Evolutionary conservation across 345 rosid genomes (phyloP), one percentile per base, ranked within the genome.

Genomic region (Syzygium grande): DNA sequence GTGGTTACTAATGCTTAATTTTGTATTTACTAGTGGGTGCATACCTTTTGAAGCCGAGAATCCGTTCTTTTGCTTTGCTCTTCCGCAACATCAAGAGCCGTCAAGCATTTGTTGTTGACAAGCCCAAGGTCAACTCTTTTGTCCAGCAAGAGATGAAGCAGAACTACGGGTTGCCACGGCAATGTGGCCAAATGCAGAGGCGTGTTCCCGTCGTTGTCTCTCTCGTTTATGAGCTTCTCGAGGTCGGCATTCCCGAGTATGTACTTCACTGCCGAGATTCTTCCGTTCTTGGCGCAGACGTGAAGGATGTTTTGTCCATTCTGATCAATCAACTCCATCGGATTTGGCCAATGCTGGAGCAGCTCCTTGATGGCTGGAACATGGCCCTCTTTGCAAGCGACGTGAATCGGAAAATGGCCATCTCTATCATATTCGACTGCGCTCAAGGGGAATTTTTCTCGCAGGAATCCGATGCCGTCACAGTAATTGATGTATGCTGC

Each of bases 391-490:
- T 56, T 56, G 1, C 61, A 23, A 56, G 61, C 61, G 0, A 56
- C 61, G 2, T 56, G 61, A 22, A 56, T 56, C 0, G 61, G 27
- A 23, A 56, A 56, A 56, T 56, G n/a, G 3, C n/a, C n/a, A 0
- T 22, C 27, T 56, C 61, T 4, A 23, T 23, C n/a, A 22, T 9
- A 56, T 56, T 56, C 61, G 12, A 56, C 61, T 56, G 5, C 0
- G 0, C n/a, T 56, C 3, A 2, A 23, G 27, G 61, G 0, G 5
- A 56, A 56, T 56, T 56, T 56, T 56, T 56, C n/a, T 56, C 27
- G n/a, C 1, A 22, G 2, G 61, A 56, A 56, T 56, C 27, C 8
- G 6, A 23, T 56, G 61, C 27, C 27, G 27, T 56, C 61, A 56
- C 0, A 0, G 5, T 56, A 23, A 2, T 23, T 0, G 27, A 22